phyloP scores from a whole-genome alignment of 1,284 basidiomycete species.

The Ceratobasidium theobromae region DNA sequence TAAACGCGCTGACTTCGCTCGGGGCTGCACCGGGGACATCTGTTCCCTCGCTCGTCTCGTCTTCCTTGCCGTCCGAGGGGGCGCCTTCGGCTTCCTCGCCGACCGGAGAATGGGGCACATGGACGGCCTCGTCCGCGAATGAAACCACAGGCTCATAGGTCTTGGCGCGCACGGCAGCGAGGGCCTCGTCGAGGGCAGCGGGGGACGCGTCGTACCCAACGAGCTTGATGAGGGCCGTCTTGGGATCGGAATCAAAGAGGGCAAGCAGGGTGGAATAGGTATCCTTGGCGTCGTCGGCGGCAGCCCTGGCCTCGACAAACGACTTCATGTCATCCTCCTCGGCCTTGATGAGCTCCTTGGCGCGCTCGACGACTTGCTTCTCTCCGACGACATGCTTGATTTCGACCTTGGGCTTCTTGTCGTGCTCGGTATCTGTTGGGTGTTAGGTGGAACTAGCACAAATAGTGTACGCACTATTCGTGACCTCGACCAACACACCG shows the following conservation, averaged over 20 bases:
- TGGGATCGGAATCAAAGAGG: conserved; percentile 85
- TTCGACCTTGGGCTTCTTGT: conserved; percentile 78
- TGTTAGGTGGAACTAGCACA: not conserved
- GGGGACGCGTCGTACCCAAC: conserved; percentile 60
- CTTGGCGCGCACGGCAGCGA: conserved; percentile 46
- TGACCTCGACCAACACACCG: conserved; percentile 79
- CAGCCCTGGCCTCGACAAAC: conserved; percentile 57
- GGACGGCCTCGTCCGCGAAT: conserved; percentile 62
- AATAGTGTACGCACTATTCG: conserved; percentile 48
- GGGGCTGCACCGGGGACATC: conserved; percentile 56
- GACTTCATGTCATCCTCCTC: conserved; percentile 63
- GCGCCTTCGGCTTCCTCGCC: conserved; percentile 36
- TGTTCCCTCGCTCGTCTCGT: conserved; percentile 47
- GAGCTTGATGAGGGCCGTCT: conserved; percentile 87
- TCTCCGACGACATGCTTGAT: conserved; percentile 80
- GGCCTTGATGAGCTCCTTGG: conserved; percentile 68
- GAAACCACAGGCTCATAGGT: conserved; percentile 72
- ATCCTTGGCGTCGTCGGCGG: conserved; percentile 45
- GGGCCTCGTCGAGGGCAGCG: conserved; percentile 46
- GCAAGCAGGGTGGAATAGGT: conserved; percentile 55
- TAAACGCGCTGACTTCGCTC: conserved; percentile 66
- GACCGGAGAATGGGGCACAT: conserved; percentile 36
- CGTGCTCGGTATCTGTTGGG: conserved; percentile 61
- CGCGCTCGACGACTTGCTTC: conserved; percentile 73
- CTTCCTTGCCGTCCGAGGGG: conserved; percentile 47